Percentiles rank a stretch among this genome's conserved stretches.
Conservation (phyloP, 371 early-diverging fungal genomes). For the Choanephora cucurbitarum region DNA sequence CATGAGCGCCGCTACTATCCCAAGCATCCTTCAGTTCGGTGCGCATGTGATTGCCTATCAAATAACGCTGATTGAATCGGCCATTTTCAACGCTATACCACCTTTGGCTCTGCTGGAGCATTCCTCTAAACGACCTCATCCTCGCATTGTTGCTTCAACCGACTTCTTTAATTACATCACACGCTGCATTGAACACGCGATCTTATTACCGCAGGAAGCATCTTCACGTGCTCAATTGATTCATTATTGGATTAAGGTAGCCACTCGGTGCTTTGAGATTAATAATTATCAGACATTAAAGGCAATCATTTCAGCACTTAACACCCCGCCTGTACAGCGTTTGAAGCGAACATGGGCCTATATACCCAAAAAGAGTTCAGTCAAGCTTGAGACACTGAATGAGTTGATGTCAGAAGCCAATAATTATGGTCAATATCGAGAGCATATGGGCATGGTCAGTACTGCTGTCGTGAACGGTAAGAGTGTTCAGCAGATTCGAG, state of each 20-base stretch:
- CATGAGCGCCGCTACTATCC: slow-evolving; percentile 62
- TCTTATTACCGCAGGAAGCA: slow-evolving; percentile 64
- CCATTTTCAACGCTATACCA: slow-evolving; percentile 70
- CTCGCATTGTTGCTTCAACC: slow-evolving; percentile 71
- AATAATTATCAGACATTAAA: slow-evolving; percentile 78
- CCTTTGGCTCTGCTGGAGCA: slow-evolving; percentile 66
- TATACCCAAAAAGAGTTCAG: slow-evolving; percentile 70
- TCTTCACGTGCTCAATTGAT: slow-evolving; percentile 68
- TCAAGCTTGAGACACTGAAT: slow-evolving; percentile 58
- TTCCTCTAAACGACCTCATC: slow-evolving; percentile 67
- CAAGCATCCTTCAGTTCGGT: slow-evolving; percentile 65
- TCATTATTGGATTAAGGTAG: slow-evolving; percentile 77
- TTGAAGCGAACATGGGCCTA: slow-evolving; percentile 78
- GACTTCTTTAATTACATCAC: slow-evolving; percentile 86
- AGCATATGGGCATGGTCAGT: slow-evolving; percentile 59
- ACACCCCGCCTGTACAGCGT: slow-evolving; percentile 76
- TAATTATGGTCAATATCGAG: slow-evolving; percentile 76
- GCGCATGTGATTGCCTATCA: slow-evolving; percentile 74
- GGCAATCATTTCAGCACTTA: slow-evolving; percentile 71
- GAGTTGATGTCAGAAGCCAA: slow-evolving; percentile 70
- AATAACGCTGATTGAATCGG: slow-evolving; percentile 71
- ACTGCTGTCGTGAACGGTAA: slow-evolving; percentile 41
- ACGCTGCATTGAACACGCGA: slow-evolving; percentile 72
- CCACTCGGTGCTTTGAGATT: slow-evolving; percentile 59
- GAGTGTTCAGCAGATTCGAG: slow-evolving; percentile 36